phyloP scores from a whole-genome alignment of 75 land plant species.

The Pinus taeda region DNA sequence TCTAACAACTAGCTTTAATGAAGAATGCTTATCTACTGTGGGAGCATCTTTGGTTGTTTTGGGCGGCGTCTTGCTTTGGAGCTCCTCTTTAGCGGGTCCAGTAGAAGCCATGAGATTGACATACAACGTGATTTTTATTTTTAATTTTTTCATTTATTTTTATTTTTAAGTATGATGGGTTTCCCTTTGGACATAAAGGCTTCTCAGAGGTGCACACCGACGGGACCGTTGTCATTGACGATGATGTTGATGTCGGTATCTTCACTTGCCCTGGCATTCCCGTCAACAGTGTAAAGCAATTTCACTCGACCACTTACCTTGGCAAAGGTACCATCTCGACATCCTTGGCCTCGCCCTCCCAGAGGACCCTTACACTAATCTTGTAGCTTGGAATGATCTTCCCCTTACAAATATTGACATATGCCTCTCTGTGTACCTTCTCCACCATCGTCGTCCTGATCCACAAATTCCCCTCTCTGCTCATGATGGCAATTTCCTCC shows the following conservation, averaged over 20 bases:
- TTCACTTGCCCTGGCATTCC: slow-evolving; percentile 93
- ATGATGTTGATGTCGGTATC: slow-evolving; percentile 77
- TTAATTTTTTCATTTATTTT: too few species aligned
- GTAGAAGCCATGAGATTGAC: slow-evolving; percentile 78
- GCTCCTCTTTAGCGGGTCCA: slow-evolving; percentile 88
- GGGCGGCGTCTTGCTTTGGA: slow-evolving; percentile 55
- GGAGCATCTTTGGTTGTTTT: slow-evolving; percentile 10
- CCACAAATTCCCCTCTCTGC: slow-evolving; percentile 74
- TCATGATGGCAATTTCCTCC: slow-evolving; percentile 42
- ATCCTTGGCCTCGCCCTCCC: slow-evolving; percentile 75
- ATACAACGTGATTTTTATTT: slow-evolving; percentile 52
- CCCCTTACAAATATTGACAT: slow-evolving; percentile 93
- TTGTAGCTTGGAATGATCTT: slow-evolving; percentile 98
- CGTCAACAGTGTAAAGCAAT: slow-evolving; percentile 91
- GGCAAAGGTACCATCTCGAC: slow-evolving; percentile 23
- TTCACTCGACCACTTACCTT: slow-evolving; percentile 63
- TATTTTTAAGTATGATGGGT: slow-evolving; percentile 57
- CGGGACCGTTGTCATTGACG: slow-evolving; percentile 69
- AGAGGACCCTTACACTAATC: slow-evolving; percentile 45
- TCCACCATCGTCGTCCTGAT: slow-evolving; percentile 59
- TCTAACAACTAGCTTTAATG: not conserved
- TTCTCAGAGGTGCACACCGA: slow-evolving; percentile 68
- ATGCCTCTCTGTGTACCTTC: slow-evolving; percentile 90
- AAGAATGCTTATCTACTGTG: not conserved
- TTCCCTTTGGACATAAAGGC: slow-evolving; percentile 81